Conservation (phyloP, 306 rosid species). For the Mimosa bimucronata region DNA sequence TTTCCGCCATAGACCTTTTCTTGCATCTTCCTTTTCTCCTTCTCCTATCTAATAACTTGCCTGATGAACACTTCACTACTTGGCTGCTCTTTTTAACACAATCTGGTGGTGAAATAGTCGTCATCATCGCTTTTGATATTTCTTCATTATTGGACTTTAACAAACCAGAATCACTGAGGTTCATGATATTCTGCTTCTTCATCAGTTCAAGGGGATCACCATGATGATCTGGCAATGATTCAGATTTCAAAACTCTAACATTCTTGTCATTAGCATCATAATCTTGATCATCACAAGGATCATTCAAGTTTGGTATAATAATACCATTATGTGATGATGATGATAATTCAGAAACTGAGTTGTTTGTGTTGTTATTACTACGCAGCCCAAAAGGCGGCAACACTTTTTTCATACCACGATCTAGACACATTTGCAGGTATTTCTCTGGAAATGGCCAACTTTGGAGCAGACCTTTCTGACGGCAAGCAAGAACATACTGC, state of each 20-base stretch:
- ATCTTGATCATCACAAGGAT: constrained; percentile 27
- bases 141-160: constrained; percentile 30
- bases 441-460: constrained; percentile 69
- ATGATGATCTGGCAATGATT: constrained; percentile 14
- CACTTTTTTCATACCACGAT: constrained; percentile 51
- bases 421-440: constrained; percentile 53
- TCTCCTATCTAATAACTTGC: too few relatives aligned
- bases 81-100: constrained; percentile 8
- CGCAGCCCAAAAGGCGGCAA: constrained; percentile 54
- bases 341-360: constrained; percentile 33
- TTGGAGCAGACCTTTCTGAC: constrained; percentile 42
- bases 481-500: constrained; percentile 56
- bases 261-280: constrained; percentile 29
- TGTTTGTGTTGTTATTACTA: too few relatives aligned
- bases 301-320: constrained; percentile 21
- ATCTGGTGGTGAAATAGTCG: background rate
- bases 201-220: constrained; percentile 5
- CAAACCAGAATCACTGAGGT: constrained; percentile 36
- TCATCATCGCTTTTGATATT: constrained; percentile 35
- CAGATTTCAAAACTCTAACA: constrained; percentile 27
- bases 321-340: constrained; percentile 41
- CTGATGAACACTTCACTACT: constrained; percentile 1
- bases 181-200: background rate
- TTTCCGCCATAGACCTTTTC: constrained; percentile 57
- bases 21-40: constrained; percentile 48